phyloP scores from a whole-genome alignment of 495 filamentous ascomycete species.

The Xylaria sp. region DNA sequence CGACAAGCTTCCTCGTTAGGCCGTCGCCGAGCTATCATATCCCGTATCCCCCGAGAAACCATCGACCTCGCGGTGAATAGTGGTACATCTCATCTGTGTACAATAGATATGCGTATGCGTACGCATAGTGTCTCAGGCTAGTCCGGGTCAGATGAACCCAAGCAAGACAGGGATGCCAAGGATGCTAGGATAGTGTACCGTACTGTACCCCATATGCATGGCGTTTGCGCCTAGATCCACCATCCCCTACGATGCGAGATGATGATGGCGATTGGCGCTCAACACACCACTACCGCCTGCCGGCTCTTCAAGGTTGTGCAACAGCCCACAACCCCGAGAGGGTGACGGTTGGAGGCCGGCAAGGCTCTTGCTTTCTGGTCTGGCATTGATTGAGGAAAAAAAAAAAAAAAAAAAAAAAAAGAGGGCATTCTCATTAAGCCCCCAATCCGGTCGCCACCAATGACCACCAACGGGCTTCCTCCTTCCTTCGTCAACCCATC shows the following conservation, averaged over 20 bases:
- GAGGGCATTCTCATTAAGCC: neutral
- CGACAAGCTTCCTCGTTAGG: slow-evolving; percentile 22
- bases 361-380: neutral
- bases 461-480: neutral
- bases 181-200: neutral
- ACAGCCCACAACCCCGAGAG: neutral
- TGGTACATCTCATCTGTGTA: neutral
- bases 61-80: neutral
- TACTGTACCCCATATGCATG: slow-evolving; percentile 28
- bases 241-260: slow-evolving; percentile 21
- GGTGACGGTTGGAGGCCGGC: neutral
- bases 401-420: neutral
- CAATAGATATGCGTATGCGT: too few species aligned
- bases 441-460: slow-evolving; percentile 18
- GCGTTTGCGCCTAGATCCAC: slow-evolving; percentile 24
- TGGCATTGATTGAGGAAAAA: neutral
- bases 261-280: slow-evolving; percentile 19
- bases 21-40: neutral
- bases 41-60: slow-evolving; percentile 7
- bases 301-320: slow-evolving; percentile 22
- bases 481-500: neutral
- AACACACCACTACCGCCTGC: slow-evolving; percentile 9
- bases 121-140: neutral
- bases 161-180: neutral
- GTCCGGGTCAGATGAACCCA: neutral